Base-by-base conservation (phyloP, 2,329 filamentous ascomycete species). In the Corinectria fuckeliana region DNA sequence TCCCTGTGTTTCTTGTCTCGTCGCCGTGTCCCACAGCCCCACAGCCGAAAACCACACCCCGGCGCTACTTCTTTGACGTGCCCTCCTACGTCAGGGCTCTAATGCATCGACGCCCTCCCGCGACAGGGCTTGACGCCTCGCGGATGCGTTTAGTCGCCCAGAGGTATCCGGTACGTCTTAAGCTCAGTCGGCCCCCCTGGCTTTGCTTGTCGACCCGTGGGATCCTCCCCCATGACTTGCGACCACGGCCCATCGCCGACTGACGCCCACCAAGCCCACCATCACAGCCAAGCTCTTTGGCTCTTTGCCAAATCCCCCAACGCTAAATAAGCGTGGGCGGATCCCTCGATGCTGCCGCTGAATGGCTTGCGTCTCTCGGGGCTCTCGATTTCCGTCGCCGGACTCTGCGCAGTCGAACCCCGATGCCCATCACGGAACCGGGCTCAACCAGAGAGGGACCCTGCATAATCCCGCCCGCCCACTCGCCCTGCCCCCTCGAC, bases 41-140 rank as follows among this genome's bases (percentile, higher is more conserved):
- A 69, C 64, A 49, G 48, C 47, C 48, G 36, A 48, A 52, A 30
- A 41, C 34, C 66, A 65, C 54, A 49, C 63, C 60, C 56, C 66
- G 62, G 59, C 52, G 56, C 56, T 58, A 62, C 58, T 61, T 62
- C 58, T 64, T n/a, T 62, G 65, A 66, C 58, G 65, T 70, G 61
- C 69, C 69, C 28, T 45, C 25, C 69, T 71, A 71, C 69, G 69
- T 71, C 69, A 71, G 68, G 66, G 68, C 66, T 65, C 55, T 70
- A 57, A 60, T 68, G 63, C 64, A 48, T 58, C 50, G 41, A 69
- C 68, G 64, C 69, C 68, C 66, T 67, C 68, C 68, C 68, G 61
- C 59, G 56, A 67, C 63, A 62, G 59, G 68, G 66, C 64, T 58
- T 61, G 66, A 71, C 69, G 62, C 69, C 67, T 71, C 67, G 61